phyloP scores from a whole-genome alignment of 352 stramenopile species.

The Globisporangium takayamanum region DNA sequence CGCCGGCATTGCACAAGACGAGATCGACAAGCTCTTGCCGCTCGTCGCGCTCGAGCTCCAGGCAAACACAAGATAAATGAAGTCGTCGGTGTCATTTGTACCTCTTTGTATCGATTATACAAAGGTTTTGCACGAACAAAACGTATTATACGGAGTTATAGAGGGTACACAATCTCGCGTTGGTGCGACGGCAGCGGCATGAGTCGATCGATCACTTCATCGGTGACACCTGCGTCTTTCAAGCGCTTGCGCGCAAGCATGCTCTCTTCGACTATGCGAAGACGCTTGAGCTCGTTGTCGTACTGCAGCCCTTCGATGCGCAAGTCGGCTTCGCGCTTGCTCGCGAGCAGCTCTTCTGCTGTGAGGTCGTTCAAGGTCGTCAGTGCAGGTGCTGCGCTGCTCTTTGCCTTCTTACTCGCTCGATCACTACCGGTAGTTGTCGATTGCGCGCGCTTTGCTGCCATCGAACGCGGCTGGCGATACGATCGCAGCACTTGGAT shows the following conservation, averaged over 20 bases:
- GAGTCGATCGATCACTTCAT: conserved; percentile 15
- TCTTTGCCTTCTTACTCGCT: too few relatives aligned
- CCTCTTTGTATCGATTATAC: not conserved
- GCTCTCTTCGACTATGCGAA: conserved; percentile 13
- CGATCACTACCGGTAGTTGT: too few relatives aligned
- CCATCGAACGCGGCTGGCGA: too few relatives aligned
- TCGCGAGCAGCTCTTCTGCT: conserved; percentile 10
- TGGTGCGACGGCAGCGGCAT: conserved; percentile 1
- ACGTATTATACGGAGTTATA: too few relatives aligned
- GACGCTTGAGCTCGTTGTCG: conserved; percentile 17
- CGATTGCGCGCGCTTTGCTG: too few relatives aligned
- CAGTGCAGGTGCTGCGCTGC: not conserved
- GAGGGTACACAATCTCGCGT: too few relatives aligned
- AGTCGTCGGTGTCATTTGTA: not conserved
- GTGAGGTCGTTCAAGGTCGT: conserved; percentile 11
- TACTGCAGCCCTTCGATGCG: conserved; percentile 13
- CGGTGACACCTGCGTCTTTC: conserved; percentile 23
- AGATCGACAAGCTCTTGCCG: conserved; percentile 13
- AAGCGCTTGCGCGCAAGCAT: conserved; percentile 38
- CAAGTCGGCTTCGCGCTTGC: conserved; percentile 17
- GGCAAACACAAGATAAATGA: not conserved
- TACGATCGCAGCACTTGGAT: too few relatives aligned
- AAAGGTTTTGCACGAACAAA: not conserved
- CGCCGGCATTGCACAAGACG: conserved; percentile 10
- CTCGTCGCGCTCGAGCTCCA: conserved; percentile 1